phyloP scores from a whole-genome alignment of 2,329 filamentous ascomycete genomes.

The Colletotrichum sp. region DNA sequence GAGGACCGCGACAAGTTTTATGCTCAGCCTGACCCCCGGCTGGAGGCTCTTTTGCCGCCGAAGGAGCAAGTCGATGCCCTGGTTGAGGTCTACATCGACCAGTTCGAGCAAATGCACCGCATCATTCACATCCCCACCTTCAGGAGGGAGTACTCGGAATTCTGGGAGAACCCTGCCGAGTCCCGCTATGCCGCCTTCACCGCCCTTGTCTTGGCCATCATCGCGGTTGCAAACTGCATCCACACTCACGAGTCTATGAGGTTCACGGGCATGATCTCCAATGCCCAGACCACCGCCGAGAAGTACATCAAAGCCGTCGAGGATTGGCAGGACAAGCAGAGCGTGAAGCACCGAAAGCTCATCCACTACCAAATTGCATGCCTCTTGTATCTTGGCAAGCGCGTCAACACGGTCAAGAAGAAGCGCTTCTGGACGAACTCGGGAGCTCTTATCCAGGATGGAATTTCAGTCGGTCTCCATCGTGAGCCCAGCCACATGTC shows the following conservation, averaged over 20 bases:
- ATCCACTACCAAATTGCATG: constrained; percentile 67
- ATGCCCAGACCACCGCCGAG: constrained; percentile 58
- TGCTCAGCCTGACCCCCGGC: constrained; percentile 49
- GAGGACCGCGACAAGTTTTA: constrained; percentile 58
- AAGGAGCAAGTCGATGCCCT: constrained; percentile 55
- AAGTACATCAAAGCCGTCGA: constrained; percentile 63
- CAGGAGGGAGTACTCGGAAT: constrained; percentile 58
- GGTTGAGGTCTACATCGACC: constrained; percentile 55
- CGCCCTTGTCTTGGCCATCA: constrained; percentile 63
- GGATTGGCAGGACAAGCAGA: constrained; percentile 59
- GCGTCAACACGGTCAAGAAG: constrained; percentile 69
- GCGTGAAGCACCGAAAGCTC: constrained; percentile 65
- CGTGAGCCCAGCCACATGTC: constrained; percentile 62
- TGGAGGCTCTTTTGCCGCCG: constrained; percentile 56
- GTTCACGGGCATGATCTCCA: constrained; percentile 64
- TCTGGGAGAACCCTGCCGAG: constrained; percentile 53
- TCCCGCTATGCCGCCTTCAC: constrained; percentile 59
- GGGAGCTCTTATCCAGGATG: constrained; percentile 61
- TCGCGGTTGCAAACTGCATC: constrained; percentile 64
- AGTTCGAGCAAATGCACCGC: constrained; percentile 61
- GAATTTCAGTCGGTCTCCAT: constrained; percentile 63
- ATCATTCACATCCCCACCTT: constrained; percentile 67
- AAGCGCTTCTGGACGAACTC: constrained; percentile 67
- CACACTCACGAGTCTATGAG: constrained; percentile 57
- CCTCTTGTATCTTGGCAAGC: constrained; percentile 64